phyloP scores from a whole-genome alignment of 1,284 basidiomycete genomes.

The Cryptococcus amylolentus region DNA sequence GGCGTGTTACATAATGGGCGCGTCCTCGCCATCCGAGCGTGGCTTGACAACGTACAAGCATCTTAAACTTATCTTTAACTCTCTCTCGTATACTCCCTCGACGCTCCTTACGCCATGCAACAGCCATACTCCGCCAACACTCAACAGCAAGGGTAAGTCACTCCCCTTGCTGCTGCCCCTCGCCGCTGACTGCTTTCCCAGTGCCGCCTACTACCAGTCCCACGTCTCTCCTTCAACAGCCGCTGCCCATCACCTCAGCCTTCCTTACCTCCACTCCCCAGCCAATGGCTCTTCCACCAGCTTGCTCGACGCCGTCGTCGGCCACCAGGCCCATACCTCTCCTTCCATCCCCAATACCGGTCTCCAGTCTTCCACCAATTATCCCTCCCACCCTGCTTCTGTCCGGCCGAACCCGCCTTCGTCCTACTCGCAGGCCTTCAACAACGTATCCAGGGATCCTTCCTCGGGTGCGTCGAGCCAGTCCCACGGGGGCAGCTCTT shows the following conservation, averaged over 20 bases:
- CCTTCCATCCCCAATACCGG: not conserved
- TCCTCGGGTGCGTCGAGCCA: not conserved
- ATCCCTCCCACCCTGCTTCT: not conserved
- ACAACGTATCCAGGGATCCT: not conserved
- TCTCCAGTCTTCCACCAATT: no score
- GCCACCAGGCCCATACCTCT: conserved; percentile 5
- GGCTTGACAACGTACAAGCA: no score
- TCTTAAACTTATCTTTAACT: no score
- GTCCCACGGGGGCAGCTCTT: conserved; percentile 1
- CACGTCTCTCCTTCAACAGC: not conserved
- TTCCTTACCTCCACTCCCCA: conserved; percentile 10
- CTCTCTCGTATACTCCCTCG: no score
- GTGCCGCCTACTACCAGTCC: not conserved
- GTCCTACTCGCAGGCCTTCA: not conserved
- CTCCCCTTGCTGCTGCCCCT: no score
- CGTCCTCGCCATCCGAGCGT: no score
- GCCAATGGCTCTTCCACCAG: conserved; percentile 27
- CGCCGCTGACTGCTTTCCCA: no score
- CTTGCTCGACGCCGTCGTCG: conserved; percentile 43
- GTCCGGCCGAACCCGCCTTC: not conserved
- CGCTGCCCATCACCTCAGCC: conserved; percentile 1
- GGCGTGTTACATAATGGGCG: no score
- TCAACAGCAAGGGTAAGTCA: no score
- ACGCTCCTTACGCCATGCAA: no score
- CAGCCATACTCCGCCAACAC: no score